Percentiles rank a stretch among this genome's conserved stretches.
phyloP scores from a whole-genome alignment of 768 basidiomycete species.

The Amanita rubescens region DNA sequence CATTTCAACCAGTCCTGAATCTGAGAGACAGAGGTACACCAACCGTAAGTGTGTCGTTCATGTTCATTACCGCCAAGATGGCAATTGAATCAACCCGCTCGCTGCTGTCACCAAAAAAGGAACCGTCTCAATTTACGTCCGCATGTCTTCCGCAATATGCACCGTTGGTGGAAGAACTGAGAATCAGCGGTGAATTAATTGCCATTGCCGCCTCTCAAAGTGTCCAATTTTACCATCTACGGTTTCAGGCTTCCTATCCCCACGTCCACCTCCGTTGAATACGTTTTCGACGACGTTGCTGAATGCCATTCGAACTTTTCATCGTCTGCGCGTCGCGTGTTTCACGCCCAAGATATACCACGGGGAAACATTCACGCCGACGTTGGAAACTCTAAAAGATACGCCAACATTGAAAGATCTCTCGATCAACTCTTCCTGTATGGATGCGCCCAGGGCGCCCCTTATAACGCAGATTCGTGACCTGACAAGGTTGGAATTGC shows the following conservation, averaged over 20 bases:
- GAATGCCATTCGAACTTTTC: constrained; percentile 23
- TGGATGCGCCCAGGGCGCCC: constrained; percentile 22
- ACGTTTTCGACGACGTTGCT: constrained; percentile 20
- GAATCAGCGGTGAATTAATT: constrained; percentile 34
- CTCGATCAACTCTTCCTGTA: constrained; percentile 30
- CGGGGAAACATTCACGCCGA: constrained; percentile 24
- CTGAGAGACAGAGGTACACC: constrained; percentile 27
- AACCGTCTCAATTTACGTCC: constrained; percentile 29
- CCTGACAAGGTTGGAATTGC: constrained; percentile 24
- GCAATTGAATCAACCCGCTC: background rate
- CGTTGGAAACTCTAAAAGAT: constrained; percentile 20
- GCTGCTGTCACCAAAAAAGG: constrained; percentile 15
- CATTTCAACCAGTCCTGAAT: constrained; percentile 24
- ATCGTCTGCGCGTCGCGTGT: constrained; percentile 24
- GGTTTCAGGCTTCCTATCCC: constrained; percentile 18
- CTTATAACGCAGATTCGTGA: constrained; percentile 21
- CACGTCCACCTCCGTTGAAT: constrained; percentile 25
- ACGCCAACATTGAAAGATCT: constrained; percentile 20
- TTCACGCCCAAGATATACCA: constrained; percentile 28
- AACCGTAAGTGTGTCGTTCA: constrained; percentile 19
- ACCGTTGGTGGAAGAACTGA: constrained; percentile 31
- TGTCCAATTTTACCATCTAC: constrained; percentile 7
- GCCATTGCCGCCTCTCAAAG: constrained; percentile 5
- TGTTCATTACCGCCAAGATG: constrained; percentile 1
- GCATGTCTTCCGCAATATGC: constrained; percentile 34